Evolutionary conservation across 148 eudicot species (phyloP), one percentile per base, ranked within the genome.

Genomic region (Talinum fruticosum): DNA sequence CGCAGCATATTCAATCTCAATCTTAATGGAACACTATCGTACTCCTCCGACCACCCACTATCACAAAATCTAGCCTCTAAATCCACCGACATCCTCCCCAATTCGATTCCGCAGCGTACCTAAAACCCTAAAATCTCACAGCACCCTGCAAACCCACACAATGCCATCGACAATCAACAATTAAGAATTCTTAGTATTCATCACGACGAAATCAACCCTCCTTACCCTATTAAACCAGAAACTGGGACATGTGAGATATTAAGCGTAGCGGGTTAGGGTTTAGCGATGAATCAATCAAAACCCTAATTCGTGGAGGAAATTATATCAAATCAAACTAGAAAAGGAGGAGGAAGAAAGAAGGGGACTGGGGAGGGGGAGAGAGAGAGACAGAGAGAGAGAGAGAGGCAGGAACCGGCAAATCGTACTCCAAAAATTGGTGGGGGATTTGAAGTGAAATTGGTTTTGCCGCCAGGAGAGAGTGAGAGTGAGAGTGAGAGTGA

Each of bases 11-110:
- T 88, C 76, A 77, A 71, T 30, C 96, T 89, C 67, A 86, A 83
- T 53, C 84, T 84, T 73, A 91, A 82, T 5, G 96, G 92, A 69
- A 89, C 65, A 66, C 82, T 78, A 44, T 91, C 93, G 75, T 36
- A 78, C 53, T 88, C 91, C 73, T 84, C 88, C 49, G 87, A 83
- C 89, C 89, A 90, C 21, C 21, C 72, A 38, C 72, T 45, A 30
- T 38, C 62, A 69, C 75, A 30, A 80, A 57, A 37, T 18, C 36
- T 16, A 29, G 28, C 64, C 28, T 65, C 74, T 16, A 75, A 59
- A n/a, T 80, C 29, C 49, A 44, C 69, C 75, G 78, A 75, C 78
- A 80, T 80, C 36, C 62, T 29, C 24, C 7, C 71, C 26, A 65
- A 73, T 64, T 49, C 24, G 26, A 24, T 47, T 28, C 23, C 30